A percentile compares a stretch with the other conserved stretches of the same genome.
These are phyloP conservation scores for Vigna reflexopilosa DNA, from an alignment of 306 rosid species.

Conservation along the genomic window DNA sequence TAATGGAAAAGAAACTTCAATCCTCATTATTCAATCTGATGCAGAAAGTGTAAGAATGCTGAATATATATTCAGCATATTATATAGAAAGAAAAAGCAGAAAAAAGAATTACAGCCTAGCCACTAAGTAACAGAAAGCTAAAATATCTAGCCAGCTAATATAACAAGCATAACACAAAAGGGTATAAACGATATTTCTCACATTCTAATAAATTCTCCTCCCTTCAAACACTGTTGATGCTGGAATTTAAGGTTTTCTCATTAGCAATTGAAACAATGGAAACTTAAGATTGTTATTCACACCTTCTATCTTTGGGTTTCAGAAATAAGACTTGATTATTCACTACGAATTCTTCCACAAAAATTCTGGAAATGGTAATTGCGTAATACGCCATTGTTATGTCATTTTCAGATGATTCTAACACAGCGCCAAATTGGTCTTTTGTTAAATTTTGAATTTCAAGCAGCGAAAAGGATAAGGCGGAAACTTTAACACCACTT, in stretches of 20 bases:
- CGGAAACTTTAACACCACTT: not conserved
- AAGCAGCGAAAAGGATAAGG: not conserved
- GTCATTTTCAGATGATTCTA: conserved; percentile 18
- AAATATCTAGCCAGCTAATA: too few species aligned
- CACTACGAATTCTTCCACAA: not conserved
- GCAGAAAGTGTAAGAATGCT: too few species aligned
- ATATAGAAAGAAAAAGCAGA: too few species aligned
- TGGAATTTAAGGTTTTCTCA: conserved; percentile 7
- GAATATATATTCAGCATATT: too few species aligned
- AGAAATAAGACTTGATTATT: not conserved
- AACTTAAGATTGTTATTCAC: not conserved
- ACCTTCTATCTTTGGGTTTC: not conserved
- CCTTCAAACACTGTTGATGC: not conserved
- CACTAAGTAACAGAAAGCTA: too few species aligned
- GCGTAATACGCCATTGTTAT: conserved; percentile 11
- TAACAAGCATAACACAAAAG: too few species aligned
- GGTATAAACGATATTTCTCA: too few species aligned
- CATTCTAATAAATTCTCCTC: not conserved
- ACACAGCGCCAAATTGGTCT: not conserved
- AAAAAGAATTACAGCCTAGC: too few species aligned
- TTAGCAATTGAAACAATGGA: not conserved
- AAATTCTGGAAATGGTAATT: not conserved
- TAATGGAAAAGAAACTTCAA: too few species aligned
- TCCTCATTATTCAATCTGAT: too few species aligned
- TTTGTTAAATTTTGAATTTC: too few species aligned